Base-by-base conservation (phyloP, 2,329 filamentous ascomycete species). In the Ceratocystis alfenasii region DNA sequence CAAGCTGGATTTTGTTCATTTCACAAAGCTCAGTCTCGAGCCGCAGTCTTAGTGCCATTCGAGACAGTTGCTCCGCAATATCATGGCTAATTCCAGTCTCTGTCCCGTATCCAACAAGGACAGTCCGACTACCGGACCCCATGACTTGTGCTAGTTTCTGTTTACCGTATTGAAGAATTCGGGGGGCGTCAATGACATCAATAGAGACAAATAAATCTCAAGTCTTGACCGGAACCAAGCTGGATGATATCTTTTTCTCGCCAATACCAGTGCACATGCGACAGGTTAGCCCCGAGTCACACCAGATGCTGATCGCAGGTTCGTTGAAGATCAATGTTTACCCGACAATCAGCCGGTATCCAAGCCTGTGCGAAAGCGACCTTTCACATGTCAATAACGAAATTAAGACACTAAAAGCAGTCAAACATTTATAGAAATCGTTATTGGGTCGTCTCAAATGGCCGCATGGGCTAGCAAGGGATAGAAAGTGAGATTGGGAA, bases 11-110 rank as follows among this genome's bases (percentile, higher is more conserved):
- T 65, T 81, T 80, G 72, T 96, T 85, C 76, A 97, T 83, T 74
- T 92, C 90, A 66, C 85, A 83, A 28, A 96, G 84, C 63, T 83
- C 81, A 25, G 87, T 89, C 69, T 81, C 76, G 75, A 97, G 96
- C 71, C 86, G 89, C 67, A 96, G 77, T 41, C 93, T 83, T 76
- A 93, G 86, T 45, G 85, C 82, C 69, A 89, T 76, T 50, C 86
- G 81, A 48, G 87, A 89, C 68, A 97, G 78, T 74, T 96, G 90
- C 72, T 90, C 86, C 22, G 94, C 93, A 69, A 93, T 84, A 75
- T 97, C 93, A 75, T 96, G 89, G 65, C 90, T 87, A 73, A 94
- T 96, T 66, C 94, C 94, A 25, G 92, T 97, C 78, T 99, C 94
- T 48, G 93, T 95, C 65, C 90, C 94, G 76, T 96, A 99, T 44